Conservation (phyloP, 1,139 yeast genomes). For the Geotrichum aggregatum region DNA sequence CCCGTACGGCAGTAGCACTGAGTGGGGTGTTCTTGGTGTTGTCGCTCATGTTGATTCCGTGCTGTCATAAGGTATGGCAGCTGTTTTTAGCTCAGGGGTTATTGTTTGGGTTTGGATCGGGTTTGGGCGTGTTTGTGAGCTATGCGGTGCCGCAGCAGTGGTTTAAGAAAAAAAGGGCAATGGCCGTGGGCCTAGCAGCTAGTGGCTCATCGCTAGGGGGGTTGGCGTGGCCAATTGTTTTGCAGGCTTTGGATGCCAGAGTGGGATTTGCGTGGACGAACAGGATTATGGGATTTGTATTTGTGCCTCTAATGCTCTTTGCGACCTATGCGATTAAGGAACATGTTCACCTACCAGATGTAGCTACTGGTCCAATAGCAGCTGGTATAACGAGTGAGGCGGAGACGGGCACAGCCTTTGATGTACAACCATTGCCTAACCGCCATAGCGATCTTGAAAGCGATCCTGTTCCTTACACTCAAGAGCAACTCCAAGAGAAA, state of each 20-base stretch:
- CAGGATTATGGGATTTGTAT: slow-evolving; percentile 45
- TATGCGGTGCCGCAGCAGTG: slow-evolving; percentile 42
- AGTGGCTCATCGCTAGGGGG: slow-evolving; percentile 67
- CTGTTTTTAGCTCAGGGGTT: slow-evolving; percentile 54
- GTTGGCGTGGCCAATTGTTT: slow-evolving; percentile 48
- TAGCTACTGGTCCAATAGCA: not conserved
- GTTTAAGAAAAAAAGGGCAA: slow-evolving; percentile 52
- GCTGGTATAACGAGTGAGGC: not conserved
- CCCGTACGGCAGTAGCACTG: slow-evolving; percentile 27
- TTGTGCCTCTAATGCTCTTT: slow-evolving; percentile 41
- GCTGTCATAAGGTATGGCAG: slow-evolving; percentile 49
- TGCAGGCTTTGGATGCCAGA: slow-evolving; percentile 37
- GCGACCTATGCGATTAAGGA: slow-evolving; percentile 33
- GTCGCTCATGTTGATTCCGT: slow-evolving; percentile 52
- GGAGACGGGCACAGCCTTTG: not conserved
- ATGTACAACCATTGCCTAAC: not conserved
- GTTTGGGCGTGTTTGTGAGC: slow-evolving; percentile 30
- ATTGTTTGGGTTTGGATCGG: slow-evolving; percentile 49
- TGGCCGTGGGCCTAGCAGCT: slow-evolving; percentile 56
- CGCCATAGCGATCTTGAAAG: not conserved
- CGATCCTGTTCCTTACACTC: not conserved
- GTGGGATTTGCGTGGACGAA: slow-evolving; percentile 55
- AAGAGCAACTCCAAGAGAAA: not conserved
- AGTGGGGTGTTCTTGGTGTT: slow-evolving; percentile 49
- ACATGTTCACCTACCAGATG: too few species aligned